Conservation (phyloP, 495 filamentous ascomycete genomes). For the Hypoxylon lienhwacheense region DNA sequence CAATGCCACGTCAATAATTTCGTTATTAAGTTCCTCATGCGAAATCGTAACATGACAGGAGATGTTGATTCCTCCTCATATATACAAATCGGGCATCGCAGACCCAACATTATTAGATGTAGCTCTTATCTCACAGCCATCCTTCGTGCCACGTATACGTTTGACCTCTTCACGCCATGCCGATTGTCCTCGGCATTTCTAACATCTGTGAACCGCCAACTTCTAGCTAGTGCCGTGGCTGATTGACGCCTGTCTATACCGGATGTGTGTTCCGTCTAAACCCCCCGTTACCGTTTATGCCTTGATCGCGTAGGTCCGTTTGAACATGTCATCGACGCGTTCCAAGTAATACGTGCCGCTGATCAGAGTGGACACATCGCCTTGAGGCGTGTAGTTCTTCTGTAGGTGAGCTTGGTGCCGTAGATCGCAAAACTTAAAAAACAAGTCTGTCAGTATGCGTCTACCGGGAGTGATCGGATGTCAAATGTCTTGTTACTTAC, state of each 20-base stretch:
- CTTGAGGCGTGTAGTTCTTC: conserved; percentile 82
- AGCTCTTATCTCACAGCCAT: conserved; percentile 21
- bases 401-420: conserved; percentile 92
- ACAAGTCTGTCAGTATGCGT: too few relatives aligned
- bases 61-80: conserved; percentile 21
- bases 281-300: conserved; percentile 54
- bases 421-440: conserved; percentile 81
- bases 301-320: conserved; percentile 84
- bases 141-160: conserved; percentile 28
- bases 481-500: conserved; percentile 58
- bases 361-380: conserved; percentile 73
- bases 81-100: conserved; percentile 35
- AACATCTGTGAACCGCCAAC: conserved; percentile 13
- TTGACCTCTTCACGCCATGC: conserved; percentile 11
- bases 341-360: conserved; percentile 87
- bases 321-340: conserved; percentile 93
- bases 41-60: conserved; percentile 22
- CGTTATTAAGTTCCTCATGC: conserved; percentile 26
- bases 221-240: conserved; percentile 17
- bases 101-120: conserved; percentile 33
- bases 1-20: conserved; percentile 5
- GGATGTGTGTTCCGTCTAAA: conserved; percentile 26
- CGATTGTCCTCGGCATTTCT: conserved; percentile 14
- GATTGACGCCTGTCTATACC: conserved; percentile 27
- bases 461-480: too few relatives aligned